A percentile compares a stretch with the other conserved stretches of the same genome.
Conservation (phyloP, 805 yeast genomes). For the Tanozyma kutaoensis region DNA sequence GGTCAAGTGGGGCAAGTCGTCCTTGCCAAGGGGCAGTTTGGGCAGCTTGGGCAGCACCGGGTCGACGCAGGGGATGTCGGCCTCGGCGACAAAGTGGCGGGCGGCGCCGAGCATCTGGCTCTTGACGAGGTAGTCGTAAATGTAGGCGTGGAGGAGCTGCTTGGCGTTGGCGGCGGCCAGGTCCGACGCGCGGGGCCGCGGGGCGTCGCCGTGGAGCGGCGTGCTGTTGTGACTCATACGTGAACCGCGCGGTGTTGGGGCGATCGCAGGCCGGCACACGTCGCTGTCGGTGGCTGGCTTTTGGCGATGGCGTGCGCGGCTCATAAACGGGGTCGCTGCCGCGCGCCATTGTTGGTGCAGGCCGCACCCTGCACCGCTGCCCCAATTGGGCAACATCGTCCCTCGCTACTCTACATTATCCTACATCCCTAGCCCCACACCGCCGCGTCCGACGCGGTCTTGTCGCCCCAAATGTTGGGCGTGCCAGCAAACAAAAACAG, state of each 20-base stretch:
- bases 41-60: too few relatives aligned
- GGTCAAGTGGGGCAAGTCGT: slow-evolving; percentile 34
- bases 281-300: too few relatives aligned
- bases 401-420: too few relatives aligned
- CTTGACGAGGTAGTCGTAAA: slow-evolving; percentile 74
- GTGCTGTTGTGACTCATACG: too few relatives aligned
- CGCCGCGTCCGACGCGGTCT: slow-evolving; percentile 10
- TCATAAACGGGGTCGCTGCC: too few relatives aligned
- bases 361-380: too few relatives aligned
- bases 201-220: slow-evolving; percentile 13
- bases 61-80: slow-evolving; percentile 37
- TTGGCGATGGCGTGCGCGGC: too few relatives aligned
- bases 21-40: slow-evolving; percentile 5
- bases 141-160: slow-evolving; percentile 65
- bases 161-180: slow-evolving; percentile 37
- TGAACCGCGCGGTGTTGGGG: too few relatives aligned
- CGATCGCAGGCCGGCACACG: too few relatives aligned
- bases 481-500: slow-evolving; percentile 5
- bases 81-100: slow-evolving; percentile 58
- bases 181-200: slow-evolving; percentile 18
- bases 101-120: slow-evolving; percentile 65
- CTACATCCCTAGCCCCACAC: slow-evolving; percentile 20
- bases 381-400: too few relatives aligned
- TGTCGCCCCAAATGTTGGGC: slow-evolving; percentile 14
- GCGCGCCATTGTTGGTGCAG: too few relatives aligned